Evolutionary conservation across 257 asterid genomes (phyloP).

Genomic region (Nicotiana paniculata): DNA sequence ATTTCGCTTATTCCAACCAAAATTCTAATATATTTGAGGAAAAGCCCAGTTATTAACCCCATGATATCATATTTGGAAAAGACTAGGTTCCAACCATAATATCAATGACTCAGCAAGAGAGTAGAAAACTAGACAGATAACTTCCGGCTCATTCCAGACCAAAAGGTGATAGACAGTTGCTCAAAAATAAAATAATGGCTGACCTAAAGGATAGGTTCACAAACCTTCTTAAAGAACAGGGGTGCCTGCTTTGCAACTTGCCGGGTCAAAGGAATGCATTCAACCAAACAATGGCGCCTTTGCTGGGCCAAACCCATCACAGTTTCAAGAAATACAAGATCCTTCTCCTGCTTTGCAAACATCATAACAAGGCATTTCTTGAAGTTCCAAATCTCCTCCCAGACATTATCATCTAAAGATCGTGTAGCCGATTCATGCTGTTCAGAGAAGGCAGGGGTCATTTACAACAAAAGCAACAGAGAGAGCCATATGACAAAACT

Average conservation of each 20-base stretch:
- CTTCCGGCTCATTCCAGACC: too few species aligned
- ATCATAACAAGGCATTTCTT: conserved; percentile 94
- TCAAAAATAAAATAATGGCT: too few species aligned
- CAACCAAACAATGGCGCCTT: conserved; percentile 80
- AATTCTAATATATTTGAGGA: too few species aligned
- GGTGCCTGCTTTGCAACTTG: conserved; percentile 80
- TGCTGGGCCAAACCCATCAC: conserved; percentile 70
- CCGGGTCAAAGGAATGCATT: conserved; percentile 75
- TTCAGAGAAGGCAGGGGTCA: neutral
- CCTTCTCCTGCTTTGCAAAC: conserved; percentile 78
- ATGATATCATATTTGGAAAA: too few species aligned
- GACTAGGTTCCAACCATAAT: too few species aligned
- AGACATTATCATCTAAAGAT: conserved; percentile 66
- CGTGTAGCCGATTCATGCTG: conserved; percentile 89
- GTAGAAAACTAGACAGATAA: too few species aligned
- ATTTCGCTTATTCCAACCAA: too few species aligned
- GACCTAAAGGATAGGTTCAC: neutral
- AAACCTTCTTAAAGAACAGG: conserved; percentile 82
- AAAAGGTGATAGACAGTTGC: too few species aligned
- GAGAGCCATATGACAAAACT: too few species aligned
- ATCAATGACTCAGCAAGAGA: too few species aligned
- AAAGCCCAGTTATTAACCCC: too few species aligned
- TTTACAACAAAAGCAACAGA: too few species aligned
- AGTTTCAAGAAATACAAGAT: conserved; percentile 73
- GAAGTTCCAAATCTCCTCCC: conserved; percentile 90